phyloP scores from a whole-genome alignment of 2,329 filamentous ascomycete genomes.

The Colletotrichum sp. region DNA sequence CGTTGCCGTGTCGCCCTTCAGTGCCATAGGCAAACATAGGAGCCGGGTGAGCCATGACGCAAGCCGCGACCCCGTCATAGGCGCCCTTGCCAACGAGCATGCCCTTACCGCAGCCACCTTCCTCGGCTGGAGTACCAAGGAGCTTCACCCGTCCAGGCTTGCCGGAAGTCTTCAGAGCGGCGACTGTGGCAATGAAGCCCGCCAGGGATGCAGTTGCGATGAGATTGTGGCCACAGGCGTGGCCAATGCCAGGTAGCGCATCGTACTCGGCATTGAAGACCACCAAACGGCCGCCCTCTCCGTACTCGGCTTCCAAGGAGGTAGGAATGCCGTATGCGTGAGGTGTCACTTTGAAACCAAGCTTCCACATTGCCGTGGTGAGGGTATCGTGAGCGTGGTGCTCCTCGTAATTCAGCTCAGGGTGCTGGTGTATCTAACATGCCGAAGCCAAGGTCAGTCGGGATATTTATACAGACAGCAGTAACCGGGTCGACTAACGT shows the following conservation, averaged over 20 bases:
- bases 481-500: neutral
- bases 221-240: neutral
- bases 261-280: neutral
- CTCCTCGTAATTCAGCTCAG: neutral
- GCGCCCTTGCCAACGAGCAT: neutral
- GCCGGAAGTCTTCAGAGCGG: neutral
- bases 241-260: neutral
- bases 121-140: neutral
- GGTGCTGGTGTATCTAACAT: neutral
- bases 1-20: neutral
- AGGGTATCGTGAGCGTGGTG: neutral
- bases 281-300: neutral
- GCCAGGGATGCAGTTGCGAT: neutral
- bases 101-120: neutral
- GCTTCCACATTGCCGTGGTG: neutral
- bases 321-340: neutral
- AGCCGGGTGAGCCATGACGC: neutral
- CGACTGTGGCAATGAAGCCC: neutral
- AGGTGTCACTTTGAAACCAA: neutral
- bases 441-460: neutral
- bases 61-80: neutral
- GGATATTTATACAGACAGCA: neutral
- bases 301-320: neutral
- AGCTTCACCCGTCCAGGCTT: neutral
- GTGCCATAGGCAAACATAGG: neutral